These are phyloP conservation scores for Ganoderma multipileum DNA, from an alignment of 1,284 basidiomycete species.

Conservation along the genomic window DNA sequence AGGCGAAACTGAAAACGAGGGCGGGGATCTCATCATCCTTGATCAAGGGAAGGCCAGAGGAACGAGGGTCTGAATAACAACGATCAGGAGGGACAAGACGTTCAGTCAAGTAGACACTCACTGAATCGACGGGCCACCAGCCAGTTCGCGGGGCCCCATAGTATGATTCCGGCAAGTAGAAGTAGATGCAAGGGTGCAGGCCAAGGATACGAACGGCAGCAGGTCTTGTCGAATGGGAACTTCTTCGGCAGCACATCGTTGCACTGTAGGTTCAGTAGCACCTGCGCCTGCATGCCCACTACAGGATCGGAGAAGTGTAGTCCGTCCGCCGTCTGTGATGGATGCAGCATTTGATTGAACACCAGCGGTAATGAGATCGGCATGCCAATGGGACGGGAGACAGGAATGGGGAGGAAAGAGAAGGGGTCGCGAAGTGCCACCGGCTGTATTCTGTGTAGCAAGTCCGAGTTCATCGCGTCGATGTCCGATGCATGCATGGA, in stretches of 20 bases:
- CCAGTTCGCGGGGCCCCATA: conserved; percentile 64
- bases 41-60: conserved; percentile 46
- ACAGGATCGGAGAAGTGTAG: conserved; percentile 79
- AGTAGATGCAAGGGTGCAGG: conserved; percentile 68
- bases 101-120: conserved; percentile 18
- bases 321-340: conserved; percentile 81
- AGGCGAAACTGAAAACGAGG: conserved; percentile 69
- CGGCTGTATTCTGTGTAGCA: conserved; percentile 70
- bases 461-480: conserved; percentile 88
- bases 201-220: conserved; percentile 80
- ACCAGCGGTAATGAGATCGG: conserved; percentile 72
- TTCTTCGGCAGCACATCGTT: conserved; percentile 76
- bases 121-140: conserved; percentile 47
- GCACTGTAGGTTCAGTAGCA: conserved; percentile 84
- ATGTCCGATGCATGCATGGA: conserved; percentile 81
- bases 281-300: conserved; percentile 74
- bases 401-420: conserved; percentile 37
- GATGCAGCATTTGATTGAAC: conserved; percentile 80
- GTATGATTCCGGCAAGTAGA: conserved; percentile 56
- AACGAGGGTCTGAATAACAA: conserved; percentile 34
- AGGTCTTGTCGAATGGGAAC: conserved; percentile 82
- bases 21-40: conserved; percentile 49
- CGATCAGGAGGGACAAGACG: neutral
- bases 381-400: conserved; percentile 32
- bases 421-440: conserved; percentile 40